Conservation (phyloP, 441 rosid genomes). For the Manihot esculenta region DNA sequence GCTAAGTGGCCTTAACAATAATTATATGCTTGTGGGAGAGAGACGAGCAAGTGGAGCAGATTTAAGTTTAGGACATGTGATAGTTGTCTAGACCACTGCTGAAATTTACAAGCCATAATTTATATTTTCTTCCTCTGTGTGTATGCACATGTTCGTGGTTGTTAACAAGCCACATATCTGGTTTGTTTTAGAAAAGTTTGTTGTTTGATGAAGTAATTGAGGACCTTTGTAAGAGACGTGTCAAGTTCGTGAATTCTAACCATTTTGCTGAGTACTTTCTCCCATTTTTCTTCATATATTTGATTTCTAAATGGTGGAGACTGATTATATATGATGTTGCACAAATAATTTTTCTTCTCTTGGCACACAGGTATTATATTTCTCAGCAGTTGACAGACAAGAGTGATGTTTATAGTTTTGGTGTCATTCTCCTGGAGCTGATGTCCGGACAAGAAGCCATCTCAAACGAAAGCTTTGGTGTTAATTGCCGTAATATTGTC, state of each 20-base stretch:
- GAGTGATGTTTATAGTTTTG: conserved; percentile 95
- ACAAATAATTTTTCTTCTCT: conserved; percentile 12
- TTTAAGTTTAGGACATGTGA: background rate
- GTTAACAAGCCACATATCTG: background rate
- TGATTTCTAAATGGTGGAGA: background rate
- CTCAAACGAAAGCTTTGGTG: conserved; percentile 86
- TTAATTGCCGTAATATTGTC: conserved; percentile 86
- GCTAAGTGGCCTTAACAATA: background rate
- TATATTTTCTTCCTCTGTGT: background rate
- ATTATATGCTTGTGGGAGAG: background rate
- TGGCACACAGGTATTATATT: conserved; percentile 72
- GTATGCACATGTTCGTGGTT: background rate
- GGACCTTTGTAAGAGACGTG: conserved; percentile 2
- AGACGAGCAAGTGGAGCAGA: background rate
- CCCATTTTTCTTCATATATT: background rate
- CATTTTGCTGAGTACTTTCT: background rate
- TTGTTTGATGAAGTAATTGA: background rate
- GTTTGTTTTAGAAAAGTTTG: background rate
- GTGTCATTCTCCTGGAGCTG: conserved; percentile 94
- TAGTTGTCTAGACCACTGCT: background rate
- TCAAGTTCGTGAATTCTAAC: background rate
- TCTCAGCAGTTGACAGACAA: conserved; percentile 90
- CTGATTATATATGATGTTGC: background rate
- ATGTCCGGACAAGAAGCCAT: conserved; percentile 97
- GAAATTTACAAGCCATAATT: background rate